Base-by-base conservation (phyloP, 2,329 filamentous ascomycete genomes). In the Diatrype stigma region DNA sequence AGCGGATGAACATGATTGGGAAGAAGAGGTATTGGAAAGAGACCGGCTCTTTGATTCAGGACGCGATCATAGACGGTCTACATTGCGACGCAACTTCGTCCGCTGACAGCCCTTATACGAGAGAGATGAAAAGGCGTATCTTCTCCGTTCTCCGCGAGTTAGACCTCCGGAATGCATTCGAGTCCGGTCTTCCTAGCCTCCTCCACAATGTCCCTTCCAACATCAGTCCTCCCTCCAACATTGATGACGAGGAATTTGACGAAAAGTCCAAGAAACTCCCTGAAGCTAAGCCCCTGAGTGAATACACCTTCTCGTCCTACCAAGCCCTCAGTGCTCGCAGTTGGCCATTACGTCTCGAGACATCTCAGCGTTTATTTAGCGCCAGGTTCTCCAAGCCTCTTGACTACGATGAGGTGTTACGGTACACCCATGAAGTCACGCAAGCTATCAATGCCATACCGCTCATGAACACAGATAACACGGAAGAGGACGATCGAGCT, bases 11-110 rank as follows among this genome's bases (percentile, higher is more conserved):
- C 45, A 54, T 46, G 23, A 55, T 62, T 16, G 50, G 45, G 5
- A 63, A 62, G 52, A 63, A 63, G 45, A 50, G 52, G n/a, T 64
- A 52, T 49, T 64, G 62, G 61, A 62, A 55, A 38, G 60, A 61
- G 17, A 60, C 60, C 2, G 55, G 55, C 35, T 55, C 58, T 44
- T 45, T 63, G 44, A 49, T 63, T n/a, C 60, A 64, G n/a, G 50
- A 60, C 46, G 59, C 58, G 4, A 57, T 64, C 42, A 51, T 60
- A 5, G 59, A 60, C 38, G 53, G 54, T n/a, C 42, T 65, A 12
- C 56, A 64, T 50, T 47, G 48, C 26, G 55, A 62, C 26, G 49
- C 56, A 10, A 6, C 26, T 42, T 45, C 53, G 17, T 37, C 19
- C 23, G 42, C 44, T 2, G 48, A 52, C 21, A 55, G 47, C 16